A percentile compares a stretch with the other conserved stretches of the same genome.
phyloP scores from a whole-genome alignment of 2,329 filamentous ascomycete species.

The Aspergillus cejpii region DNA sequence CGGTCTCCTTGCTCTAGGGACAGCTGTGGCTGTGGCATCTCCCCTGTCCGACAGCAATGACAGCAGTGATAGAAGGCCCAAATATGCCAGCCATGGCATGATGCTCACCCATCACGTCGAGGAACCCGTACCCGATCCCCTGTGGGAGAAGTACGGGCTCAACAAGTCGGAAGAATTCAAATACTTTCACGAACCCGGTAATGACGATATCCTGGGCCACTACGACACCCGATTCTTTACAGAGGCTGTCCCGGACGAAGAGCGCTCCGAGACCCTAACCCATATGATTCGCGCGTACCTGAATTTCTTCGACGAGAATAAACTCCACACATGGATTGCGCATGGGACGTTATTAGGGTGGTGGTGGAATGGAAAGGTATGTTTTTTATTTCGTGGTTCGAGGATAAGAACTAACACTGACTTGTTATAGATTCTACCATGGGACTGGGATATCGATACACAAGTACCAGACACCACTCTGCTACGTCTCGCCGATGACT shows the following conservation, averaged over 20 bases:
- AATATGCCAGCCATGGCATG: conserved; percentile 9
- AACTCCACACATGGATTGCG: conserved; percentile 76
- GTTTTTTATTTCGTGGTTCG: conserved; percentile 2
- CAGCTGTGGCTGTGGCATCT: conserved; percentile 13
- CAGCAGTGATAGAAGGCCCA: not conserved
- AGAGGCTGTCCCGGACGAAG: conserved; percentile 56
- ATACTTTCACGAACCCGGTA: conserved; percentile 62
- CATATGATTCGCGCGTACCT: conserved; percentile 71
- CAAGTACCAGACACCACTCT: conserved; percentile 66
- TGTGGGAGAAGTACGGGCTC: conserved; percentile 24
- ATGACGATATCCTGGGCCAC: conserved; percentile 56
- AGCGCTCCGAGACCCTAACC: conserved; percentile 59
- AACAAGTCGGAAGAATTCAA: conserved; percentile 42
- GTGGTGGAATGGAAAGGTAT: conserved; percentile 74
- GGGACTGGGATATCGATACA: conserved; percentile 80
- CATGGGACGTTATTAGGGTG: conserved; percentile 78
- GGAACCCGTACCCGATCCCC: conserved; percentile 5
- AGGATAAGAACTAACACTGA: not conserved
- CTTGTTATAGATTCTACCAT: conserved; percentile 58
- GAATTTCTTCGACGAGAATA: conserved; percentile 55
- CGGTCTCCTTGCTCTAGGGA: conserved; percentile 17
- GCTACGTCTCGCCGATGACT: conserved; percentile 55
- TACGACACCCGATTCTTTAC: conserved; percentile 69
- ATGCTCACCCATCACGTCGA: conserved; percentile 4
- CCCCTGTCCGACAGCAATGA: conserved; percentile 6